Evolutionary conservation across 2,329 filamentous ascomycete species (phyloP).

Genomic region (Emergomyces orientalis): DNA sequence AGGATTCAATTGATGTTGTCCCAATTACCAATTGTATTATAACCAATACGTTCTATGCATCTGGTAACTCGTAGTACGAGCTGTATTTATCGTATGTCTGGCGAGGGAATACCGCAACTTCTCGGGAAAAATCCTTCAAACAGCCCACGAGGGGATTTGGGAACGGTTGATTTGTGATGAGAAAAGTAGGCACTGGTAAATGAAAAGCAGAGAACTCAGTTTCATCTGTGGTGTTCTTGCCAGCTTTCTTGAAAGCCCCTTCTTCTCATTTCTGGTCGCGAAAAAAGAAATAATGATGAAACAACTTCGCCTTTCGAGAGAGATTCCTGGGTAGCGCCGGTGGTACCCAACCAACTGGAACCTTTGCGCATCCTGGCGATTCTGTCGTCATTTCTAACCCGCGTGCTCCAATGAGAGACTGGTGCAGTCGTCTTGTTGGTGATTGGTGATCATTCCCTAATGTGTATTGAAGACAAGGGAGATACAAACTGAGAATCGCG

Average conservation of each 20-base stretch:
- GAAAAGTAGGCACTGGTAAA: conserved; percentile 2
- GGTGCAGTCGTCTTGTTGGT: neutral
- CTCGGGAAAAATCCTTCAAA: neutral
- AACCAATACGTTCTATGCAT: neutral
- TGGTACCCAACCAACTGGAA: conserved; percentile 9
- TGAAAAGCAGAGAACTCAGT: neutral
- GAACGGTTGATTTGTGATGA: neutral
- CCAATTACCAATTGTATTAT: neutral
- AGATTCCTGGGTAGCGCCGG: conserved; percentile 1
- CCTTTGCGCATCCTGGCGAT: conserved; percentile 3
- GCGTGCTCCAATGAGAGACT: neutral
- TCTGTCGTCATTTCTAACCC: neutral
- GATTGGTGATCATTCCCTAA: neutral
- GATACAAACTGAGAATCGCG: no score
- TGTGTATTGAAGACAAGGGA: neutral
- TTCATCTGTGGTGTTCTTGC: neutral
- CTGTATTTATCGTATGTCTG: neutral
- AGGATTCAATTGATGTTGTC: neutral
- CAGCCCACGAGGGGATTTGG: neutral
- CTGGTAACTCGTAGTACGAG: neutral
- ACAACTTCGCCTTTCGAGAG: neutral
- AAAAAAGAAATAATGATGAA: neutral
- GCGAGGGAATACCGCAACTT: neutral
- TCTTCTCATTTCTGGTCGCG: no score
- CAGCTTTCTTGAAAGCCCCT: neutral